Evolutionary conservation across 2,329 filamentous ascomycete genomes (phyloP), one percentile per base, ranked within the genome.

Genomic region (Polytolypa hystricis): DNA sequence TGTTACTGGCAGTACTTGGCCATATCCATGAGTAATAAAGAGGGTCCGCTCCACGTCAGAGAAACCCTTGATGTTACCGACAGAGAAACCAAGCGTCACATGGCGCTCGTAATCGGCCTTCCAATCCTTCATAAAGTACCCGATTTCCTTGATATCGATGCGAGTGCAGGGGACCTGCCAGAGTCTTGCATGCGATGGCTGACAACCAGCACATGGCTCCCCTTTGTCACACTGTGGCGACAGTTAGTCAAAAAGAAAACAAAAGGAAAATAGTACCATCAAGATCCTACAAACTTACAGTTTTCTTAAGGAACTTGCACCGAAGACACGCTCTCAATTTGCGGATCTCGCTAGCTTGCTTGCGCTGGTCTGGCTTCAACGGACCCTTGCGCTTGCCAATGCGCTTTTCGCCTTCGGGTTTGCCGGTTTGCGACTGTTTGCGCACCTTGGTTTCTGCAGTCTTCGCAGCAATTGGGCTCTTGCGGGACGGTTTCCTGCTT

Each of bases 231-330:
- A 96, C 58, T 62, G 34, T 33, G 30, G 3, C 3, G 2, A 10
- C 17, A 15, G 27, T 47, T 38, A 47, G 42, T 30, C 27, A 8
- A 33, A 14, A 30, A 34, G 17, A 15, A 30, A 36, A 20, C 26
- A 21, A 20, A 30, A n/a, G 11, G 12, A n/a, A 27, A 3, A 30
- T n/a, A 30, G 16, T 33, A 5, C 9, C 12, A 15, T 10, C 5
- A 5, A 16, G 19, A 14, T 18, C 11, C 4, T 20, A 26, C 17
- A 20, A 17, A 43, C 58, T 51, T 51, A 62, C 58, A 33, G 89
- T 95, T 74, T 96, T 96, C 74, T 96, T 96, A 59, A 96, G 71
- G 69, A 95, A 96, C 67, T 95, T 95, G 75, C 89, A 96, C 47
- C 89, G 80, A 51, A 96, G 69, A 60, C 89, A 96, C 32, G 89